These are phyloP conservation scores for Fraxinus sp. DNA, from an alignment of 305 asterid species.

Conservation along the genomic window DNA sequence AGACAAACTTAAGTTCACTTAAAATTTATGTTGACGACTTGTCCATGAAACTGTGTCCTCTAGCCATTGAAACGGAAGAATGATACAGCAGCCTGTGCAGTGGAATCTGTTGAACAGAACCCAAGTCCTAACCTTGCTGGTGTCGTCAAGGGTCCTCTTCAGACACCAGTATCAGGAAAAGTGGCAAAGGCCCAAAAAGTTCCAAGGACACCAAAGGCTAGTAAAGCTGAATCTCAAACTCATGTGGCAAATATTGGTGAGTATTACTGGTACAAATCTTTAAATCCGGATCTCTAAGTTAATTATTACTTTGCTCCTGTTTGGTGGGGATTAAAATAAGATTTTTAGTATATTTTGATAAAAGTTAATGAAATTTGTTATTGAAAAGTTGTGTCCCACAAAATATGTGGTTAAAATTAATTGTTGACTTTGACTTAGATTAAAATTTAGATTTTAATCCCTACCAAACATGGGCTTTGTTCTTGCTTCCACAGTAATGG, in stretches of 20 bases:
- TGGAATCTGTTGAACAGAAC: constrained; percentile 44
- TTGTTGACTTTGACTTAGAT: not conserved
- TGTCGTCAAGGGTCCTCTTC: constrained; percentile 35
- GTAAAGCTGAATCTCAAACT: constrained; percentile 49
- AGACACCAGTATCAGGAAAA: constrained; percentile 69
- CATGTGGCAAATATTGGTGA: constrained; percentile 70
- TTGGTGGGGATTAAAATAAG: not conserved
- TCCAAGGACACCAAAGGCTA: constrained; percentile 71
- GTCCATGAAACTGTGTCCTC: constrained; percentile 23
- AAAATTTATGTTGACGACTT: constrained; percentile 14
- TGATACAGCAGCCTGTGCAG: constrained; percentile 45
- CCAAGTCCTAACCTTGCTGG: constrained; percentile 40
- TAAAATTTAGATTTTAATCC: not conserved
- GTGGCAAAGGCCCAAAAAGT: constrained; percentile 62
- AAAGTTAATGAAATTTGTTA: not conserved
- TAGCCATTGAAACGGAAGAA: constrained; percentile 67
- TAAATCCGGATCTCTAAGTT: not conserved
- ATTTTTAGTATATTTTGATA: not conserved
- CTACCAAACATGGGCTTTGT: not conserved
- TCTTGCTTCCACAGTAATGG: constrained; percentile 71
- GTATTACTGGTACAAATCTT: constrained; percentile 22
- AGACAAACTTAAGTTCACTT: not conserved
- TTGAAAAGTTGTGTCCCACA: not conserved
- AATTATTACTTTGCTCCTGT: constrained; percentile 2
- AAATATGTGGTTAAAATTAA: not conserved